Evolutionary conservation across 2,329 filamentous ascomycete genomes (phyloP).

Genomic region (Aspergillus jensenii): DNA sequence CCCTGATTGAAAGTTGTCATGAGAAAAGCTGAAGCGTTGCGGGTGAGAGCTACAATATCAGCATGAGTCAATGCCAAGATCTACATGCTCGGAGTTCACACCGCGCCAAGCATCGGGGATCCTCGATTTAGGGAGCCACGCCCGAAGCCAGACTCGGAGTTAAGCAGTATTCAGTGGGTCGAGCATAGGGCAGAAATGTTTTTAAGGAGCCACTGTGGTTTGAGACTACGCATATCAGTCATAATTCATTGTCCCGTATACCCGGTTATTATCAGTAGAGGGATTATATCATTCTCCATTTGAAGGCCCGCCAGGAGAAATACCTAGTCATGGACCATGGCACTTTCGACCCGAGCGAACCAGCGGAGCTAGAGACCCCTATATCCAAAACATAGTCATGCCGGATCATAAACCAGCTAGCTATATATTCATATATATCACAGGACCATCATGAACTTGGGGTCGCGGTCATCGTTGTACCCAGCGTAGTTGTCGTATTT

Average conservation of each 20-base stretch:
- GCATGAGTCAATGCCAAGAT: constrained; percentile 1
- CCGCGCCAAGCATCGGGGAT: no score
- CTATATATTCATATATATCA: no score
- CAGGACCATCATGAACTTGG: constrained; percentile 60
- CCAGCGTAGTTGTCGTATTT: constrained; percentile 60
- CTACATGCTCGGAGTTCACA: background rate
- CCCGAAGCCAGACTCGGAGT: background rate
- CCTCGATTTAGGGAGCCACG: background rate
- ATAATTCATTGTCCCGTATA: background rate
- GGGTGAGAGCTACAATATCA: background rate
- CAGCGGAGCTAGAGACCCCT: background rate
- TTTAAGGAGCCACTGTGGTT: no score
- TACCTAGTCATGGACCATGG: background rate
- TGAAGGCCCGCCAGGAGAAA: background rate
- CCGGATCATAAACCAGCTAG: constrained; percentile 30
- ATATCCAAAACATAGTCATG: background rate
- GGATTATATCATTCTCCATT: background rate
- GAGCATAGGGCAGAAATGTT: no score
- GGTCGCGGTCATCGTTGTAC: constrained; percentile 63
- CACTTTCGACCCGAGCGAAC: background rate
- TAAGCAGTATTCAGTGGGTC: background rate
- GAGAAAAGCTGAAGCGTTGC: background rate
- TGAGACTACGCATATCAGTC: background rate
- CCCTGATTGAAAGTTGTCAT: background rate
- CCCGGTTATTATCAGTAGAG: background rate